These are phyloP conservation scores for Pleurotus eryngii DNA, from an alignment of 768 basidiomycete species.

Conservation along the genomic window DNA sequence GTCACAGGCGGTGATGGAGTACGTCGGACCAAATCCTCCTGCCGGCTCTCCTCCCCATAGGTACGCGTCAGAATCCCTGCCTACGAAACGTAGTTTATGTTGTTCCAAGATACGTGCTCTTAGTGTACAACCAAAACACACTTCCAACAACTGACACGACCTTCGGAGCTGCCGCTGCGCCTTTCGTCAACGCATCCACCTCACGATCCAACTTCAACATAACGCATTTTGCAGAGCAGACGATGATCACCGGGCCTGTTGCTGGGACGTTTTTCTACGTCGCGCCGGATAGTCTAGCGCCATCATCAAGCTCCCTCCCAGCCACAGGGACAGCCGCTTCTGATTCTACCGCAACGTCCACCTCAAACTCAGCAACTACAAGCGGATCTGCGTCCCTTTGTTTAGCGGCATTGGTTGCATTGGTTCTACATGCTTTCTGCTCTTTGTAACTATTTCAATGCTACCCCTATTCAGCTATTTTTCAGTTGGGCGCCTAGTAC, in stretches of 20 bases:
- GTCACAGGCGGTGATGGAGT: constrained; percentile 37
- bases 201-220: constrained; percentile 37
- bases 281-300: constrained; percentile 20
- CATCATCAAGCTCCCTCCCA: too few species aligned
- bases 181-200: constrained; percentile 31
- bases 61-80: constrained; percentile 18
- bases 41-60: constrained; percentile 41
- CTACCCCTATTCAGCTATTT: too few species aligned
- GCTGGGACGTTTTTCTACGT: constrained; percentile 43
- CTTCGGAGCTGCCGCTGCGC: constrained; percentile 26
- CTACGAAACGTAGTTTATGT: too few species aligned
- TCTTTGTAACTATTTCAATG: too few species aligned
- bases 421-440: too few species aligned
- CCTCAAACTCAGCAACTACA: too few species aligned
- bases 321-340: too few species aligned
- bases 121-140: constrained; percentile 26
- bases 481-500: too few species aligned
- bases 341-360: too few species aligned
- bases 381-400: too few species aligned
- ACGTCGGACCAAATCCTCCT: constrained; percentile 35
- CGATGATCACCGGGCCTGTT: constrained; percentile 31
- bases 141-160: constrained; percentile 14
- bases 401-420: too few species aligned
- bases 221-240: constrained; percentile 28
- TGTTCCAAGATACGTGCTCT: constrained; percentile 29